Evolutionary conservation across 2,329 filamentous ascomycete species (phyloP).

Genomic region (Berkeleyomyces rouxiae): DNA sequence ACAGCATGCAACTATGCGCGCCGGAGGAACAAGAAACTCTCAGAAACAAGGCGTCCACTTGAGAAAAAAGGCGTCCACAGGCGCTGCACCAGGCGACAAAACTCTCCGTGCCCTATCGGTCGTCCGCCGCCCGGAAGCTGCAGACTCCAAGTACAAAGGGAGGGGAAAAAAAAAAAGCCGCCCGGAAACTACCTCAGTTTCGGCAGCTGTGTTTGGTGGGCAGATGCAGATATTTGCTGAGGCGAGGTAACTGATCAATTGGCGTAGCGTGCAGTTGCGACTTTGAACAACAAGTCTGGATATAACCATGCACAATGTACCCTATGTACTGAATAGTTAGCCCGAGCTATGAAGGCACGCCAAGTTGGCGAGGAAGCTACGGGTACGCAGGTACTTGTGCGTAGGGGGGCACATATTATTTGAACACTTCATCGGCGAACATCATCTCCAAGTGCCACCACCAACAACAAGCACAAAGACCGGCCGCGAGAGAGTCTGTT

Average conservation of each 20-base stretch:
- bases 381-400: not conserved
- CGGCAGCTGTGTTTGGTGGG: not conserved
- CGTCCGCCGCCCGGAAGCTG: not conserved
- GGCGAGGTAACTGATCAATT: not conserved
- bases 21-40: too few species aligned
- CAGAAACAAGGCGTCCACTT: too few species aligned
- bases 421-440: not conserved
- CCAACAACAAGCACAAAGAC: too few species aligned
- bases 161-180: not conserved
- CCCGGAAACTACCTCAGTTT: not conserved
- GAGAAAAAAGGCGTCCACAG: not conserved
- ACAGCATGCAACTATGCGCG: too few species aligned
- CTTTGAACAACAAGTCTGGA: not conserved
- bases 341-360: not conserved
- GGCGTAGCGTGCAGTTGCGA: not conserved
- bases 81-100: too few species aligned
- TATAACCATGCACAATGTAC: not conserved
- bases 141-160: not conserved
- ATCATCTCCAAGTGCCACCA: too few species aligned
- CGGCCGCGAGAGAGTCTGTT: too few species aligned
- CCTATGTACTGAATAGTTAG: too few species aligned
- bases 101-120: not conserved
- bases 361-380: not conserved
- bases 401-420: not conserved
- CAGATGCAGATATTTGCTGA: not conserved